A percentile compares a stretch with the other conserved stretches of the same genome.
Evolutionary conservation across 148 eudicot genomes (phyloP).

Genomic region (Rheum nobile): DNA sequence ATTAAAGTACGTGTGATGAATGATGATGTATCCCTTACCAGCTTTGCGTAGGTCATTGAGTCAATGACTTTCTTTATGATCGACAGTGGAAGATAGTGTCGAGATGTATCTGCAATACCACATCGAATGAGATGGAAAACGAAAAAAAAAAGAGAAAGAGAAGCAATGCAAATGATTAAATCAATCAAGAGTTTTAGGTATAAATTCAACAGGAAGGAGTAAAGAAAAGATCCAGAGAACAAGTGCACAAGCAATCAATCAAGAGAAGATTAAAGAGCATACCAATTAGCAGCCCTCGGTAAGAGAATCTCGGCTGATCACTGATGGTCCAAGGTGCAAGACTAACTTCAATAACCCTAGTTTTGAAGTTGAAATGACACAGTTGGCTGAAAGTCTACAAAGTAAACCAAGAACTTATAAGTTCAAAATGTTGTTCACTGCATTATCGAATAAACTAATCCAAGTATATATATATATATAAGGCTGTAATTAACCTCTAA

Average conservation of each 20-base stretch:
- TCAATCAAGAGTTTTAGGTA: background rate
- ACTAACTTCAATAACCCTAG: constrained; percentile 49
- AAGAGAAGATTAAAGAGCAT: constrained; percentile 7
- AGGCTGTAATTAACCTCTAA: constrained; percentile 42
- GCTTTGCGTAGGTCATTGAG: constrained; percentile 85
- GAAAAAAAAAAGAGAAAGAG: background rate
- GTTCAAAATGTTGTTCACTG: background rate
- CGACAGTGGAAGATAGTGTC: constrained; percentile 71
- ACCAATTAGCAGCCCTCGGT: constrained; percentile 87
- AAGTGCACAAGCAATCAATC: background rate
- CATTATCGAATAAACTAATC: background rate
- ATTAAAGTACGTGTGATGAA: background rate
- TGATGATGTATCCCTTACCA: constrained; percentile 35
- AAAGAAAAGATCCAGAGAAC: background rate
- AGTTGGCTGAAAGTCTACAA: constrained; percentile 90
- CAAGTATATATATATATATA: background rate
- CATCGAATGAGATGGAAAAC: background rate
- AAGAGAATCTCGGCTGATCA: constrained; percentile 79
- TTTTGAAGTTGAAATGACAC: constrained; percentile 47
- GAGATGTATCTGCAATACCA: constrained; percentile 67
- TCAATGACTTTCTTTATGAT: constrained; percentile 83
- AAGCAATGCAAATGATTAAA: background rate
- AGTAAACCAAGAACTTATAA: background rate
- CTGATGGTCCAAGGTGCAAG: constrained; percentile 56
- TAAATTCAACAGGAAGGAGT: background rate